phyloP scores from a whole-genome alignment of 208 protist genomes.

The Polymyxa betae region DNA sequence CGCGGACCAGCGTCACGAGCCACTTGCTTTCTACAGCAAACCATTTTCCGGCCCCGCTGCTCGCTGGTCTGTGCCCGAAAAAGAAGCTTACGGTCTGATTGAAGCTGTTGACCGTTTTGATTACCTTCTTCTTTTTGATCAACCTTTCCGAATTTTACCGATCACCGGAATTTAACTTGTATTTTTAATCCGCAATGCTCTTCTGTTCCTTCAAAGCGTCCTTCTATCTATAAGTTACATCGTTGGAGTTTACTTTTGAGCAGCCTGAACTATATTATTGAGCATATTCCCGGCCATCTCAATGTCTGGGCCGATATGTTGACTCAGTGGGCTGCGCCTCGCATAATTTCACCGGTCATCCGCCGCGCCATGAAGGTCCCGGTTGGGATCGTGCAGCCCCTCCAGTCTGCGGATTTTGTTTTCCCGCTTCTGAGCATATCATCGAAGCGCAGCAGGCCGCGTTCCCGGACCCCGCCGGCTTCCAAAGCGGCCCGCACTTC shows the following conservation, averaged over 20 bases:
- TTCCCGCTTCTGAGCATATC: conserved; percentile 22
- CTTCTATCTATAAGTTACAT: not conserved
- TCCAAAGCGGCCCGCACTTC: no score
- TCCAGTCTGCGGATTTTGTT: not conserved
- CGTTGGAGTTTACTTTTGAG: not conserved
- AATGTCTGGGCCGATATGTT: conserved; percentile 2
- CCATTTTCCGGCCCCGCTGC: not conserved
- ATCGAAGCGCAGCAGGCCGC: not conserved
- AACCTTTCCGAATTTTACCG: not conserved
- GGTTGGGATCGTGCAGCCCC: not conserved
- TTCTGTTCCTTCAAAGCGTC: not conserved
- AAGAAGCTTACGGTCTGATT: not conserved
- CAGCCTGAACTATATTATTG: not conserved
- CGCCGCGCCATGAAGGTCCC: not conserved
- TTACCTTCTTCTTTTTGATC: not conserved
- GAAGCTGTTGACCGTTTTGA: not conserved
- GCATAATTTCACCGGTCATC: not conserved
- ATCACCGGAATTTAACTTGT: not conserved
- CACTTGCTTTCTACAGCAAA: not conserved
- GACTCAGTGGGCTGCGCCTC: not conserved
- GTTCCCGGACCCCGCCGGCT: not conserved
- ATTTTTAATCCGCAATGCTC: not conserved
- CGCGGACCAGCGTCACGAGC: not conserved
- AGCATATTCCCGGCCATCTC: not conserved
- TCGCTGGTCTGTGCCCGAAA: not conserved